A percentile compares a stretch with the other conserved stretches of the same genome.
Conservation (phyloP, 345 rosid genomes). For the Arabis hirsuta region DNA sequence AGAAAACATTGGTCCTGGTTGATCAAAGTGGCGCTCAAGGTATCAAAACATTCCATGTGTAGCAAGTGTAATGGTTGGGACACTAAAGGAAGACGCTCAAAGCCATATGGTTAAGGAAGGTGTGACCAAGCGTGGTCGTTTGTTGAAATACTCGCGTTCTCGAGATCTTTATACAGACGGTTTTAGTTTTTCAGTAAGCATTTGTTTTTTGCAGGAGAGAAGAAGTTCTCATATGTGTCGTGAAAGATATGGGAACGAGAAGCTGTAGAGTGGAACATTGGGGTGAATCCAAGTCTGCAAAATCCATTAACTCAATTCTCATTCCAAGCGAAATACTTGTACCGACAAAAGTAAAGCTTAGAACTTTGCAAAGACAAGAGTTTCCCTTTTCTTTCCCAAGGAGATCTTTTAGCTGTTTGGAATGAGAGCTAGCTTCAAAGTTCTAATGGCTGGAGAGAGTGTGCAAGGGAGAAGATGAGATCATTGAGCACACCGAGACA, state of each 20-base stretch:
- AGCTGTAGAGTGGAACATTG: constrained; percentile 45
- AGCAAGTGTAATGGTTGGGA: too few species aligned
- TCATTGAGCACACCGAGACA: constrained; percentile 84
- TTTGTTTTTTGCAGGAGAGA: constrained; percentile 73
- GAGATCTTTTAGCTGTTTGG: constrained; percentile 63
- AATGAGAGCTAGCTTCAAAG: constrained; percentile 48
- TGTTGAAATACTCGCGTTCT: too few species aligned
- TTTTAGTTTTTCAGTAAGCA: too few species aligned
- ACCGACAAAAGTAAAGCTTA: constrained; percentile 42
- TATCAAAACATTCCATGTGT: too few species aligned
- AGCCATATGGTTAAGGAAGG: too few species aligned
- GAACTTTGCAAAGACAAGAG: constrained; percentile 46
- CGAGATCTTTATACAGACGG: too few species aligned
- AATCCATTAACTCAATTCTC: constrained; percentile 36
- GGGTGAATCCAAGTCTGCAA: constrained; percentile 44
- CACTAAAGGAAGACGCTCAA: too few species aligned
- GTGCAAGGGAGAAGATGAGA: constrained; percentile 79
- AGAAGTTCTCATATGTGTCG: constrained; percentile 48
- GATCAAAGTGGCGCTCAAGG: too few species aligned
- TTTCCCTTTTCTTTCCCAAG: constrained; percentile 60
- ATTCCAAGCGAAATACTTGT: constrained; percentile 36
- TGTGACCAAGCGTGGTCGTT: too few species aligned
- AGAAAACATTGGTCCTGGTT: too few species aligned
- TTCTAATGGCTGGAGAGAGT: constrained; percentile 65
- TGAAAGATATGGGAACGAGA: constrained; percentile 55